Evolutionary conservation across 495 filamentous ascomycete species (phyloP).

Genomic region (Delitschia confertaspora): DNA sequence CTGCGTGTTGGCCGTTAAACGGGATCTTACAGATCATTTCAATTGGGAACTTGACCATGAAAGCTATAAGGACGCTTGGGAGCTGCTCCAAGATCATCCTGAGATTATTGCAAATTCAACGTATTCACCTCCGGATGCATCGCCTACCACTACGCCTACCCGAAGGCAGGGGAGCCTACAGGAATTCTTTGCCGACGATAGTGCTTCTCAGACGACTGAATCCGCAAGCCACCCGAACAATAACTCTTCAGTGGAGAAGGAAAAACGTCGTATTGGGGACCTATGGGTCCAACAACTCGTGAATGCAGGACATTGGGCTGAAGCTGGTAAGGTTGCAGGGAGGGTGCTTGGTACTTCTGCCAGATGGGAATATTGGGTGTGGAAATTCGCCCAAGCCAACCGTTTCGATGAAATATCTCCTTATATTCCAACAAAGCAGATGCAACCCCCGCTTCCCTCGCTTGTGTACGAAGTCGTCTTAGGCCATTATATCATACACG

Average conservation of each 20-base stretch:
- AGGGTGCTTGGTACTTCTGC: slow-evolving; percentile 69
- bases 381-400: slow-evolving; percentile 72
- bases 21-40: slow-evolving; percentile 76
- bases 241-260: slow-evolving; percentile 64
- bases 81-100: slow-evolving; percentile 74
- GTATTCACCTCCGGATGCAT: slow-evolving; percentile 28
- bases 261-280: slow-evolving; percentile 87
- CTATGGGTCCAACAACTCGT: slow-evolving; percentile 84
- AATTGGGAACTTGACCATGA: slow-evolving; percentile 72
- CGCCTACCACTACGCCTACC: slow-evolving; percentile 42
- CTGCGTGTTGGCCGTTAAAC: slow-evolving; percentile 75
- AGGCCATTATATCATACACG: slow-evolving; percentile 68
- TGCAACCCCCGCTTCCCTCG: slow-evolving; percentile 73
- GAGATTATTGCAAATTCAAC: slow-evolving; percentile 50
- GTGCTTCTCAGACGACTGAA: slow-evolving; percentile 50
- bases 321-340: slow-evolving; percentile 67
- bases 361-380: slow-evolving; percentile 92
- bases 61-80: slow-evolving; percentile 78
- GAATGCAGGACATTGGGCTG: slow-evolving; percentile 59
- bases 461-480: slow-evolving; percentile 78
- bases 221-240: slow-evolving; percentile 37
- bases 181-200: slow-evolving; percentile 73
- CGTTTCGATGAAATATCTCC: slow-evolving; percentile 83
- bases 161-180: slow-evolving; percentile 49
- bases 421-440: slow-evolving; percentile 63